Conservation (phyloP, 352 stramenopile species). For the Plasmopara viticola region DNA sequence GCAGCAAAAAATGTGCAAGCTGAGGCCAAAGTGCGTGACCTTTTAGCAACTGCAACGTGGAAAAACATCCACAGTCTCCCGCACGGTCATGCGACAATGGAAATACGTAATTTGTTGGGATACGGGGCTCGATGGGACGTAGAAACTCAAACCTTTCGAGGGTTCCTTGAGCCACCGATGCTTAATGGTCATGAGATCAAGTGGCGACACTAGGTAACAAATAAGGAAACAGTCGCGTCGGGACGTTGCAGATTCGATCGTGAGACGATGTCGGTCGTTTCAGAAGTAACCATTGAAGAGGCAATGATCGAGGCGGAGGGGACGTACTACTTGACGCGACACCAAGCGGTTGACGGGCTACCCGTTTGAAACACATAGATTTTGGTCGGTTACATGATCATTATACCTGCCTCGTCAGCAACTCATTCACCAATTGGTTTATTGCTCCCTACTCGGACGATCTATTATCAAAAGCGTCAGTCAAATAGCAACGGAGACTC, state of each 20-base stretch:
- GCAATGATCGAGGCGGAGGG: conserved; percentile 10
- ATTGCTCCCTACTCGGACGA: conserved; percentile 18
- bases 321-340: conserved; percentile 3
- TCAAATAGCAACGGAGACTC: conserved; percentile 6
- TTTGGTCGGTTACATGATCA: conserved; percentile 11
- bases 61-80: conserved; percentile 80
- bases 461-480: conserved; percentile 1
- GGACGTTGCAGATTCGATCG: conserved; percentile 13
- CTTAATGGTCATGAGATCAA: conserved; percentile 60
- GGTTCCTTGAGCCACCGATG: conserved; percentile 83
- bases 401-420: not conserved
- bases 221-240: conserved; percentile 6
- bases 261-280: conserved; percentile 20
- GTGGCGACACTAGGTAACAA: conserved; percentile 53
- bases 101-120: conserved; percentile 58
- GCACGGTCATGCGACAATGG: conserved; percentile 57
- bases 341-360: conserved; percentile 1
- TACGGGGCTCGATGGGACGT: conserved; percentile 76
- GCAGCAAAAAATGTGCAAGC: conserved; percentile 55
- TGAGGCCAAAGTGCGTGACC: conserved; percentile 34
- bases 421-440: conserved; percentile 21
- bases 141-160: conserved; percentile 43
- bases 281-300: conserved; percentile 6
- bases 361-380: conserved; percentile 11
- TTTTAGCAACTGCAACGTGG: conserved; percentile 59